Conservation (phyloP, 2,329 filamentous ascomycete genomes). For the Hirsutella rhossiliensis region DNA sequence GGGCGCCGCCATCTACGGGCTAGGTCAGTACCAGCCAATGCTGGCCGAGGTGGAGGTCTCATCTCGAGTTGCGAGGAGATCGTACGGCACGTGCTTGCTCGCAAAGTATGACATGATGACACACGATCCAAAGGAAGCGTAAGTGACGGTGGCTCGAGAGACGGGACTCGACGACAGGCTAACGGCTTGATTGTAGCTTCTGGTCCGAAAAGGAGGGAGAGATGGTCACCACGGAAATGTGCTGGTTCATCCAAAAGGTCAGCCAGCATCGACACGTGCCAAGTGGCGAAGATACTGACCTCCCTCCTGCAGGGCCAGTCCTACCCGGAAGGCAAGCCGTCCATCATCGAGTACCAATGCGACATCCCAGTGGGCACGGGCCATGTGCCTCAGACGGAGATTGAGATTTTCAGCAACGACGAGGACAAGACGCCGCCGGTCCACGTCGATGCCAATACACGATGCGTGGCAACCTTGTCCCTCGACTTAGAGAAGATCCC, state of each 20-base stretch:
- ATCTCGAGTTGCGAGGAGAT: conserved; percentile 23
- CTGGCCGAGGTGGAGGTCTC: conserved; percentile 17
- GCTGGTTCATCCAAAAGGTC: conserved; percentile 27
- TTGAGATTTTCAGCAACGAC: conserved; percentile 24
- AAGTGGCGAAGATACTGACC: neutral
- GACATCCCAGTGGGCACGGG: conserved; percentile 23
- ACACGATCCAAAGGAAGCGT: conserved; percentile 24
- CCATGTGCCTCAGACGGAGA: conserved; percentile 22
- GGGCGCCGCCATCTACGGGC: conserved; percentile 33
- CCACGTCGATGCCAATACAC: conserved; percentile 17
- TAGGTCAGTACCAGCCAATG: conserved; percentile 17
- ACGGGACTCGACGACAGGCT: conserved; percentile 1
- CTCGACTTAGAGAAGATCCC: conserved; percentile 23
- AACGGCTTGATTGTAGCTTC: conserved; percentile 13
- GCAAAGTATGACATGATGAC: conserved; percentile 22
- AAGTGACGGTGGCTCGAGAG: conserved; percentile 5
- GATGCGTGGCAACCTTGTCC: conserved; percentile 20
- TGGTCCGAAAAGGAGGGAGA: conserved; percentile 26
- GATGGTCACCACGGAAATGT: conserved; percentile 23
- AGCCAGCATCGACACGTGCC: neutral
- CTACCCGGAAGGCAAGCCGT: conserved; percentile 22
- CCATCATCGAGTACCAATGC: conserved; percentile 24
- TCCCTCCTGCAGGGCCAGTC: conserved; percentile 20
- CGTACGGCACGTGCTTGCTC: conserved; percentile 23
- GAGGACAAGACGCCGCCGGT: conserved; percentile 17